Conservation (phyloP, 140 eudicot genomes). For the Ambrosia hybrid region DNA sequence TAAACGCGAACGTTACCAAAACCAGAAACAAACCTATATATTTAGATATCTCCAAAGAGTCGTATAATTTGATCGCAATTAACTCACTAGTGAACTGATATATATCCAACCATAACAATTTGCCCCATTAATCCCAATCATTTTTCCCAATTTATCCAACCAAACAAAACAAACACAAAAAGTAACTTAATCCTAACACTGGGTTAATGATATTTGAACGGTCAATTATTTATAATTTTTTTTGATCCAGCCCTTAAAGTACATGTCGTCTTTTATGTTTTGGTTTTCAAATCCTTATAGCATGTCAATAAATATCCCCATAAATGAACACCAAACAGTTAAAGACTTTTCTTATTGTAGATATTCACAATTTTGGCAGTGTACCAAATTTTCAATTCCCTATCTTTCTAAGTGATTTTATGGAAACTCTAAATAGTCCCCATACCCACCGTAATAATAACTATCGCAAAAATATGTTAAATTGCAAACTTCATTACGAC, state of each 20-base stretch:
- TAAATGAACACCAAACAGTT: slow-evolving; percentile 30
- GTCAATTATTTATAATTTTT: neutral
- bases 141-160: too few species aligned
- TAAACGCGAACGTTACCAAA: too few species aligned
- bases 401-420: slow-evolving; percentile 21
- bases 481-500: slow-evolving; percentile 15
- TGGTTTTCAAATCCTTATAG: neutral
- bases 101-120: too few species aligned
- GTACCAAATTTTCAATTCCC: slow-evolving; percentile 22
- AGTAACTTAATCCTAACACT: too few species aligned
- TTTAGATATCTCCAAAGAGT: too few species aligned
- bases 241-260: neutral
- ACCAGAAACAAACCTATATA: too few species aligned
- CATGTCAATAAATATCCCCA: slow-evolving; percentile 9
- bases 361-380: slow-evolving; percentile 23
- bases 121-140: too few species aligned
- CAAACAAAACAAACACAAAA: too few species aligned
- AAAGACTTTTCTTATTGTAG: slow-evolving; percentile 21
- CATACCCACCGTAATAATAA: slow-evolving; percentile 25
- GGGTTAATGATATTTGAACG: too few species aligned
- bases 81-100: too few species aligned
- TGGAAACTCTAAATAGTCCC: slow-evolving; percentile 28
- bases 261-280: too few species aligned
- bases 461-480: slow-evolving; percentile 10
- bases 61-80: too few species aligned